Conservation (phyloP, 352 stramenopile species). For the Globisporangium yorkense region DNA sequence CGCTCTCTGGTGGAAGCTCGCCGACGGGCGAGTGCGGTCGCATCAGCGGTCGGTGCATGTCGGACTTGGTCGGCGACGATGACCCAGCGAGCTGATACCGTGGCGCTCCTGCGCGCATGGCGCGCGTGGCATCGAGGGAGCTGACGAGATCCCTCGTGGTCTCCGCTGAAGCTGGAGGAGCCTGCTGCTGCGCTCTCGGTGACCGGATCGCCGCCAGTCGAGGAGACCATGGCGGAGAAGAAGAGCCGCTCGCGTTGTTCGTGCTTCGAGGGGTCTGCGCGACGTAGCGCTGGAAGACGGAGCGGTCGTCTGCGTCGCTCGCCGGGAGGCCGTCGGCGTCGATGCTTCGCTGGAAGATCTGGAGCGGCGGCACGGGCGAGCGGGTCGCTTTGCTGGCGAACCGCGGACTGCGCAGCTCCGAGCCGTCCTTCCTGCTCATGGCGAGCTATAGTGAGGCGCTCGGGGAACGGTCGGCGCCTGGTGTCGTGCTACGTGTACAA, state of each 20-base stretch:
- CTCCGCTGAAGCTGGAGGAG: not conserved
- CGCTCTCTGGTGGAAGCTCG: slow-evolving; percentile 19
- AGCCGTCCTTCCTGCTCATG: slow-evolving; percentile 8
- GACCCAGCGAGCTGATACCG: not conserved
- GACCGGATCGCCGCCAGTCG: slow-evolving; percentile 1
- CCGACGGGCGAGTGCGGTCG: slow-evolving; percentile 30
- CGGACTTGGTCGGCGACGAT: not conserved
- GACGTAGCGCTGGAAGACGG: slow-evolving; percentile 11
- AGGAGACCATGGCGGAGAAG: too few species aligned
- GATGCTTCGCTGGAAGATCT: slow-evolving; percentile 6
- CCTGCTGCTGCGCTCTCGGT: not conserved
- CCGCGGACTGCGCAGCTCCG: slow-evolving; percentile 11
- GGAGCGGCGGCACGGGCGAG: slow-evolving; percentile 3
- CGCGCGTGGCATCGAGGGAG: not conserved
- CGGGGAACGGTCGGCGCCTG: too few species aligned
- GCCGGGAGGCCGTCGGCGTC: slow-evolving; percentile 4
- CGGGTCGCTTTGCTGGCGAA: not conserved
- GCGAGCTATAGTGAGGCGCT: not conserved
- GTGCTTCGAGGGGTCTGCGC: slow-evolving; percentile 1
- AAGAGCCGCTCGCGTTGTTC: too few species aligned
- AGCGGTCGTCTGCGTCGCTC: slow-evolving; percentile 4
- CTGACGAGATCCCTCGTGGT: not conserved
- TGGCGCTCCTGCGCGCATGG: not conserved
- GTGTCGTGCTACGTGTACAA: too few species aligned
- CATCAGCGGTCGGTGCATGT: not conserved